Base-by-base conservation (phyloP, 345 rosid genomes). In the Limnanthes douglasii region DNA sequence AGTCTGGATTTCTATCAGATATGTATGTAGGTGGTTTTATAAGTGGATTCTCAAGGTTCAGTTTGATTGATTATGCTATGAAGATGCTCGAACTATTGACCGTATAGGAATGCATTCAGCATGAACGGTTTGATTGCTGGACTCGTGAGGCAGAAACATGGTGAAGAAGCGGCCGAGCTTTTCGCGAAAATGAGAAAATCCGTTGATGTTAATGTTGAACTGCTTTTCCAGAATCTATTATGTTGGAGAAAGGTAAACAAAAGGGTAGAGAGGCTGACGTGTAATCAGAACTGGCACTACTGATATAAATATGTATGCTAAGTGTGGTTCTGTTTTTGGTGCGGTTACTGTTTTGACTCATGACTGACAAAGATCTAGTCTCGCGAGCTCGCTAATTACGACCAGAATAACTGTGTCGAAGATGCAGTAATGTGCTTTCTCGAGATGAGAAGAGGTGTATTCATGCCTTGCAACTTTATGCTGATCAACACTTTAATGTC, bases 41-140 rank as follows among this genome's bases (percentile, higher is more conserved):
- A 25, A 61, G 64, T 48, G 97, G 78, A 19, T 74, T 86, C 60
- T 72, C 93, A 32, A 72, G 66, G 70, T 54, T 54, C 45, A 88
- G 88, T 11, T 49, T 62, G 30, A 35, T 66, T 31, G 57, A 56
- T 54, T 52, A 56, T 49, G 93, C 97, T 30, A 62, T 29, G 53
- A 62, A 54, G 49, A 59, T 78, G 46, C 70, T 78, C 55, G 51
- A 53, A 59, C 72, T 62, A 64, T 64, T 82, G 93, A 64, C 49
- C 34, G 37, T n/a, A 41, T 29, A 69, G 57, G 61, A 86, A 82
- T 47, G 84, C 65, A 1, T 75, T 82, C 48, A 70, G 85, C 17
- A 34, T 82, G 73, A 78, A 86, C 37, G 88, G 93, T 15, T 45
- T 86, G 53, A 82, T 86, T 85, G 79, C 67, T 64, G 97, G 93